Evolutionary conservation across 768 basidiomycete genomes (phyloP).

Genomic region (Gymnopilus junonius): DNA sequence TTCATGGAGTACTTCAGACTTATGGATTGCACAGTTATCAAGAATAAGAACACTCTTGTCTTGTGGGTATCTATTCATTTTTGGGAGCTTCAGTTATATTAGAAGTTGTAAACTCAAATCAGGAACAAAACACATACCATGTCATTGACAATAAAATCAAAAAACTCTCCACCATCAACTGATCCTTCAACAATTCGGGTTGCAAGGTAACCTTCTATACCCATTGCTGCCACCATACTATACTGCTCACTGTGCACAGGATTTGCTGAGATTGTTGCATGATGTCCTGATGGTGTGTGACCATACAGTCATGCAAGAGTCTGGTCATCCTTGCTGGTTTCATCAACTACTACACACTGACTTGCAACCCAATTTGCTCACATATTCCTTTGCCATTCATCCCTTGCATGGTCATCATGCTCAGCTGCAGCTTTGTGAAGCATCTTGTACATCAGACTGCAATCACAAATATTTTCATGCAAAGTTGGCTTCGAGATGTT

Average conservation of each 20-base stretch:
- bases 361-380: conserved; percentile 13
- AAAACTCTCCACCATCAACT: conserved; percentile 27
- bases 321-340: conserved; percentile 34
- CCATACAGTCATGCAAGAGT: conserved; percentile 27
- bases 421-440: conserved; percentile 30
- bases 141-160: conserved; percentile 32
- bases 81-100: conserved; percentile 17
- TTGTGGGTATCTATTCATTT: conserved; percentile 32
- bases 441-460: conserved; percentile 79
- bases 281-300: conserved; percentile 21
- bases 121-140: conserved; percentile 28
- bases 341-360: conserved; percentile 30
- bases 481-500: conserved; percentile 21
- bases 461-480: conserved; percentile 69
- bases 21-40: conserved; percentile 31
- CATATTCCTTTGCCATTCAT: conserved; percentile 2
- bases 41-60: conserved; percentile 23
- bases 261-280: conserved; percentile 19
- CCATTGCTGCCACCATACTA: conserved; percentile 34
- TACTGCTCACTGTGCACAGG: conserved; percentile 31
- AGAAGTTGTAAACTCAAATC: background rate
- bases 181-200: conserved; percentile 27
- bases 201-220: conserved; percentile 32
- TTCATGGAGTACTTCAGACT: conserved; percentile 25
- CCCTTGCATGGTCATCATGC: conserved; percentile 18